phyloP scores from a whole-genome alignment of 2,329 filamentous ascomycete genomes.

The Fusarium virguliforme region DNA sequence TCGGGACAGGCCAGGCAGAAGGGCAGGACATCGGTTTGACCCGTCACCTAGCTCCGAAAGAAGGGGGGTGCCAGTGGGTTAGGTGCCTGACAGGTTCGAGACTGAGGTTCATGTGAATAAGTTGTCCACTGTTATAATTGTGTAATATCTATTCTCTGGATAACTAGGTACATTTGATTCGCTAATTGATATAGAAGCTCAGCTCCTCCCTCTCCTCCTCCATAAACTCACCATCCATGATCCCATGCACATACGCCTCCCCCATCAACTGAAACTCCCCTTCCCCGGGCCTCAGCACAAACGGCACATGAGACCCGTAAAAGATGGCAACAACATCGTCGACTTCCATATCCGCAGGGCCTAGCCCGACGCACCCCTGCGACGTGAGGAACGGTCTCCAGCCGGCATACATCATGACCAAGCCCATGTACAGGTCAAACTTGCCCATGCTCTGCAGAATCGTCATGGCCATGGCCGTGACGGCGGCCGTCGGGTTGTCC shows the following conservation, averaged over 20 bases:
- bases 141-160: too few species aligned
- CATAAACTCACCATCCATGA: not conserved
- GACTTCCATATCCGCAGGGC: not conserved
- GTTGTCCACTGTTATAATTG: too few species aligned
- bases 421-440: not conserved
- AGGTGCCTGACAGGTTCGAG: too few species aligned
- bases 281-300: not conserved
- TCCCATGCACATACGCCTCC: not conserved
- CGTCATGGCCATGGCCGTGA: not conserved
- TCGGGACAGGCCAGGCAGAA: too few species aligned
- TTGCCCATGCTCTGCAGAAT: not conserved
- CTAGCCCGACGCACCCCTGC: not conserved
- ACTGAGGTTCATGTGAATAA: too few species aligned
- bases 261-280: not conserved
- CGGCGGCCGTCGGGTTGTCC: not conserved
- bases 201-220: not conserved
- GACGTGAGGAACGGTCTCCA: not conserved
- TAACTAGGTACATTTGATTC: too few species aligned
- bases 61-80: too few species aligned
- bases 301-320: not conserved
- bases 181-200: too few species aligned
- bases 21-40: too few species aligned
- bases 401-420: not conserved
- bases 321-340: not conserved
- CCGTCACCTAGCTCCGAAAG: too few species aligned